Base-by-base conservation (phyloP, 257 asterid species). In the Solanum stenotomum region DNA sequence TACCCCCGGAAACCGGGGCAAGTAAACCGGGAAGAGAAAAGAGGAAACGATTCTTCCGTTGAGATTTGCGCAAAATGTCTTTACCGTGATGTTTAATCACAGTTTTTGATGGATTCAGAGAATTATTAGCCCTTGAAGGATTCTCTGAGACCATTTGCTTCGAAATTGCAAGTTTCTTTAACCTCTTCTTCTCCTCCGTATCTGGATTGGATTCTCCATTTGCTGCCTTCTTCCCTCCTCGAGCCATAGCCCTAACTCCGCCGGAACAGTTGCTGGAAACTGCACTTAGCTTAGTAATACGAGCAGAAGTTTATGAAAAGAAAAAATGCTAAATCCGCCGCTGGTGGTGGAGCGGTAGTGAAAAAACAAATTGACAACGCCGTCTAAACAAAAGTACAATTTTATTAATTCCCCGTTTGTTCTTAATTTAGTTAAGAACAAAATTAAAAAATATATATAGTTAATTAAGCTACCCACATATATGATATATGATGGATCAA, bases 11-110 rank as follows among this genome's bases (percentile, higher is more conserved):
- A 85, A 95, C 74, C n/a, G 98, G 95, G 31, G 90, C 96, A 16
- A 96, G 90, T n/a, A 93, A 94, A 23, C 96, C 98, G 13, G 96
- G 98, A 84, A 96, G 94, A 16, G 99, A 96, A 94, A 96, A 96
- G 25, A 96, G 92, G 33, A 77, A 95, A 10, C 90, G 92, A 89
- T 92, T 96, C 94, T 94, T 95, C 78, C 98, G 91, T 81, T 96
- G 98, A 2, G 99, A 96, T 91, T 96, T 96, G 40, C 93, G 88
- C 20, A 95, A 31, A n/a, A 96, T 93, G 90, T 96, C 98, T 87
- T 85, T 92, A 82, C 99, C 91, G 87, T 95, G 96, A 91, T 96
- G 99, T 84, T 95, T 96, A 83, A 94, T 87, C 88, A 93, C 91
- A 6, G 93, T 91, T 85, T 94, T 94, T 81, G 98, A 94, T 38